Conservation (phyloP, 306 rosid genomes). For the Trichosanthes truncata region DNA sequence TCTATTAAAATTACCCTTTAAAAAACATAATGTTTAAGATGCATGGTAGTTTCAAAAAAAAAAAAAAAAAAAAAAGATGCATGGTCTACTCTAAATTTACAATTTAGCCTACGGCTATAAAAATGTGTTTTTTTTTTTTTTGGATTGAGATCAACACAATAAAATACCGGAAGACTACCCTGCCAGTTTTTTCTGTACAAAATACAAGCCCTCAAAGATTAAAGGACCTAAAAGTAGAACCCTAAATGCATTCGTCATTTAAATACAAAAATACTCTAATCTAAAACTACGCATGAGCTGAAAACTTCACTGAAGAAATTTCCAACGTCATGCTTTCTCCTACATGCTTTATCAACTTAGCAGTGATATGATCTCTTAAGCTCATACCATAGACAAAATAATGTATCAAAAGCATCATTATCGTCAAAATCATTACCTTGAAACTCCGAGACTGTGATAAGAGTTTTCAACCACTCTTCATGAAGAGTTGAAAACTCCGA, state of each 20-base stretch:
- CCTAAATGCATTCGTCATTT: neutral
- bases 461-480: constrained; percentile 74
- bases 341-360: neutral
- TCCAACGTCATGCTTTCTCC: neutral
- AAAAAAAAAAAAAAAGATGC: no score
- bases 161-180: neutral
- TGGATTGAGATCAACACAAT: neutral
- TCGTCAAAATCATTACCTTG: constrained; percentile 25
- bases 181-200: constrained; percentile 4
- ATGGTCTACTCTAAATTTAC: neutral
- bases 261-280: neutral
- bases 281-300: neutral
- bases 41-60: no score
- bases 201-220: neutral
- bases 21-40: no score
- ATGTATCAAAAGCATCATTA: constrained; percentile 56
- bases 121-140: neutral
- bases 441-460: constrained; percentile 33
- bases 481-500: constrained; percentile 85
- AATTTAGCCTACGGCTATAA: neutral
- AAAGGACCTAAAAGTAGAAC: neutral
- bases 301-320: neutral
- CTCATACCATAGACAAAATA: constrained; percentile 65
- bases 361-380: constrained; percentile 35
- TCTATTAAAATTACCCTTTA: neutral